Evolutionary conservation across 2,329 filamentous ascomycete species (phyloP).

Genomic region (Exophiala oligosperma): DNA sequence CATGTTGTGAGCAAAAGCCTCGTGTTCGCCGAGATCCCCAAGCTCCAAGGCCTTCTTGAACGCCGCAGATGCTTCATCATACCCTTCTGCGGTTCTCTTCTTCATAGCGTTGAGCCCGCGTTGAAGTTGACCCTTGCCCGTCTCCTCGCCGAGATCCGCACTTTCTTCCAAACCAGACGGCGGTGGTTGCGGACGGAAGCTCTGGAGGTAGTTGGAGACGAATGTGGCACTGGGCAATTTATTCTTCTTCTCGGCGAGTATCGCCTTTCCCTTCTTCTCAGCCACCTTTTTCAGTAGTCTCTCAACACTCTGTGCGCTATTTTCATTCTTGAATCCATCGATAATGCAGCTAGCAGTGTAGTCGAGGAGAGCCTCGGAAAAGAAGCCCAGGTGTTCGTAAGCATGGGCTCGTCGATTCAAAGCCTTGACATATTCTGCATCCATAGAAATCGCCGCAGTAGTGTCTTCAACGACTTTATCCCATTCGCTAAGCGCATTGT

Average conservation of each 20-base stretch:
- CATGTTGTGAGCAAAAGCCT: slow-evolving; percentile 94
- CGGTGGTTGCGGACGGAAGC: slow-evolving; percentile 81
- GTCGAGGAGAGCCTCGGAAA: slow-evolving; percentile 91
- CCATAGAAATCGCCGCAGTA: slow-evolving; percentile 87
- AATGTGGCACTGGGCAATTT: slow-evolving; percentile 95
- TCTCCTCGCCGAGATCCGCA: slow-evolving; percentile 73
- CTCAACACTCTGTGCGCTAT: slow-evolving; percentile 86
- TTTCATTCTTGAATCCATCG: slow-evolving; percentile 91
- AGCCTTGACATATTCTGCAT: slow-evolving; percentile 95
- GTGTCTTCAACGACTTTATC: slow-evolving; percentile 96
- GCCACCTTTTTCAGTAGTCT: slow-evolving; percentile 94
- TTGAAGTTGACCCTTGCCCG: slow-evolving; percentile 81
- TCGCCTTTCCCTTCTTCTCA: slow-evolving; percentile 87
- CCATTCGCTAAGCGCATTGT: slow-evolving; percentile 90
- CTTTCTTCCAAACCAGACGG: slow-evolving; percentile 81
- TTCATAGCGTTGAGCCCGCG: slow-evolving; percentile 77
- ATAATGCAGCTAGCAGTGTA: slow-evolving; percentile 99
- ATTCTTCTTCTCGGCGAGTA: slow-evolving; percentile 76
- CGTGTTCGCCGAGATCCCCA: slow-evolving; percentile 74
- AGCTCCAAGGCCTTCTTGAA: slow-evolving; percentile 88
- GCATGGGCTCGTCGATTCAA: slow-evolving; percentile 94
- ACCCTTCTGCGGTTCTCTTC: slow-evolving; percentile 86
- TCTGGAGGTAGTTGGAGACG: slow-evolving; percentile 97
- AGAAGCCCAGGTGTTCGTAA: slow-evolving; percentile 89
- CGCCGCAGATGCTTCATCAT: slow-evolving; percentile 79